Evolutionary conservation across 768 basidiomycete species (phyloP).

Genomic region (Suillus brevipes): DNA sequence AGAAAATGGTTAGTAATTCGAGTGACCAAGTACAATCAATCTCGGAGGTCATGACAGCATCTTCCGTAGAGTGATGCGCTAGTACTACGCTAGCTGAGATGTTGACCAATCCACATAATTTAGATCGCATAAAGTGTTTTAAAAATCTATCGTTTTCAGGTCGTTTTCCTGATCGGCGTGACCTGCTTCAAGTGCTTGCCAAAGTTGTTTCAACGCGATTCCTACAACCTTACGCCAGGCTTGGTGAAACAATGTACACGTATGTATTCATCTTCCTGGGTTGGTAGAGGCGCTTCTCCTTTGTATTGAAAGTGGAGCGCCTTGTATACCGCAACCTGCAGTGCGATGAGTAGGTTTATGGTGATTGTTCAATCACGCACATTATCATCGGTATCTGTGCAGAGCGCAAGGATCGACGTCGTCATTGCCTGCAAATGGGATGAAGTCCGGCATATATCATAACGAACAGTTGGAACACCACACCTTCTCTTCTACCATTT

Average conservation of each 20-base stretch:
- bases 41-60: too few species aligned
- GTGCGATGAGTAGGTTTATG: neutral
- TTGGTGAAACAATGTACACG: neutral
- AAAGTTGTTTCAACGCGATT: neutral
- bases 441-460: neutral
- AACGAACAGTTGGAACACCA: neutral
- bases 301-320: neutral
- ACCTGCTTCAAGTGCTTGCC: too few species aligned
- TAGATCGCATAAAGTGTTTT: too few species aligned
- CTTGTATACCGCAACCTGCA: conserved; percentile 1
- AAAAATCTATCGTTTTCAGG: too few species aligned
- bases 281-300: neutral
- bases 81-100: too few species aligned
- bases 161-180: too few species aligned
- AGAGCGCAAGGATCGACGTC: neutral
- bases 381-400: neutral
- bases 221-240: neutral
- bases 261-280: neutral
- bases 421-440: neutral
- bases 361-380: neutral
- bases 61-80: too few species aligned
- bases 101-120: too few species aligned
- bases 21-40: too few species aligned
- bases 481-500: neutral
- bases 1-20: too few species aligned